These are phyloP conservation scores for Saccharomycopsis synnaedendra DNA, from an alignment of 805 yeast species.

Conservation along the genomic window DNA sequence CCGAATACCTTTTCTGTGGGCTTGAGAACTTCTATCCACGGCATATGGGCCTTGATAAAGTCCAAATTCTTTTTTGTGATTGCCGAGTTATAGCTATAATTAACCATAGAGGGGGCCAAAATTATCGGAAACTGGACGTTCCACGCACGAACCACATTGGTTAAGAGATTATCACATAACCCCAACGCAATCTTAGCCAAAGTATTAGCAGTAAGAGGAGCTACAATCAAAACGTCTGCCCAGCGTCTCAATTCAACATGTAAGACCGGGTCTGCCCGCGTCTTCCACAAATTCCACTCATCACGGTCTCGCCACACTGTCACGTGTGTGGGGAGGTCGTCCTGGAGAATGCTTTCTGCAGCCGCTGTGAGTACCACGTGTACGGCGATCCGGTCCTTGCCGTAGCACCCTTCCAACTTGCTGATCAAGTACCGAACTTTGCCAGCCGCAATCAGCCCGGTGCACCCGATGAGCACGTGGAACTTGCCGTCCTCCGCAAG, in stretches of 20 bases:
- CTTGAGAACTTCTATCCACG: constrained; percentile 85
- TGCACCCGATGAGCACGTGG: constrained; percentile 77
- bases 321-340: constrained; percentile 52
- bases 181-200: constrained; percentile 84
- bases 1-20: constrained; percentile 93
- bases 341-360: constrained; percentile 60
- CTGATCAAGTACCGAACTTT: constrained; percentile 71
- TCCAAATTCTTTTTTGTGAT: constrained; percentile 76
- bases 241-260: constrained; percentile 92
- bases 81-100: constrained; percentile 82
- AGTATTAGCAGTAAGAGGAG: constrained; percentile 93
- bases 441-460: constrained; percentile 79
- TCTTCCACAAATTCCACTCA: constrained; percentile 87
- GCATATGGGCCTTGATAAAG: constrained; percentile 78
- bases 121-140: constrained; percentile 82
- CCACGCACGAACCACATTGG: constrained; percentile 92
- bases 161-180: constrained; percentile 81
- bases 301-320: constrained; percentile 89
- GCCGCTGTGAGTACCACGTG: constrained; percentile 80
- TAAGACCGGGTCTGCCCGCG: constrained; percentile 78
- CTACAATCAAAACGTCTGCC: constrained; percentile 89
- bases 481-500: constrained; percentile 66
- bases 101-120: constrained; percentile 93
- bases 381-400: constrained; percentile 61
- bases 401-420: constrained; percentile 72